Percentiles rank a stretch among this genome's conserved stretches.
phyloP scores from a whole-genome alignment of 108 stramenopile genomes.

The Pseudonitzschia pungens region DNA sequence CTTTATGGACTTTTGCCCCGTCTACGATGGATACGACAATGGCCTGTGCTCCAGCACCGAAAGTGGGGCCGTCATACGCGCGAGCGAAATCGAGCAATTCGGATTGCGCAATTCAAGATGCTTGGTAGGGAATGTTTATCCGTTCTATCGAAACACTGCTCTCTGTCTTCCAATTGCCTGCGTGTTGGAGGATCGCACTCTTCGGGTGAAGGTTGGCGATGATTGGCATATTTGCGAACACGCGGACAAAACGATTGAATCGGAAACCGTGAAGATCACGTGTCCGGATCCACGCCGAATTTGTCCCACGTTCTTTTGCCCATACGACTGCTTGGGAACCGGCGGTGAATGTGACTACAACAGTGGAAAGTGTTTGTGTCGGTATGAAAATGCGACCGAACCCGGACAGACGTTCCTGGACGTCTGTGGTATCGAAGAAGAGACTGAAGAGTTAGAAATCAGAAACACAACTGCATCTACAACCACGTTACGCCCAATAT shows the following conservation, averaged over 20 bases:
- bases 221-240: conserved; percentile 65
- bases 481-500: conserved; percentile 5
- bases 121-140: conserved; percentile 51
- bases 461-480: not conserved
- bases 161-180: conserved; percentile 82
- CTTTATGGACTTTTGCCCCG: conserved; percentile 79
- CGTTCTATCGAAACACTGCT: conserved; percentile 34
- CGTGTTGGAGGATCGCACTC: conserved; percentile 68
- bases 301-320: conserved; percentile 84
- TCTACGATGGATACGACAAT: conserved; percentile 68
- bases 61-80: conserved; percentile 40
- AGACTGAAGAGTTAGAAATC: conserved; percentile 7
- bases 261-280: conserved; percentile 44
- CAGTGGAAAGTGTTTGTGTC: conserved; percentile 68
- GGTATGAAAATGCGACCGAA: conserved; percentile 11
- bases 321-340: conserved; percentile 71
- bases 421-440: conserved; percentile 2
- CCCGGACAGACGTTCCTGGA: not conserved
- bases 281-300: conserved; percentile 73
- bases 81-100: conserved; percentile 59
- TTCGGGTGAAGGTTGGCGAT: conserved; percentile 66
- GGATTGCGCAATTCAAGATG: conserved; percentile 74
- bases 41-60: conserved; percentile 53
- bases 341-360: conserved; percentile 70
- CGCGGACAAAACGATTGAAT: conserved; percentile 55